Percentiles rank a stretch among this genome's conserved stretches.
These are phyloP conservation scores for Prunus mume DNA, from an alignment of 306 rosid species.

Conservation along the genomic window DNA sequence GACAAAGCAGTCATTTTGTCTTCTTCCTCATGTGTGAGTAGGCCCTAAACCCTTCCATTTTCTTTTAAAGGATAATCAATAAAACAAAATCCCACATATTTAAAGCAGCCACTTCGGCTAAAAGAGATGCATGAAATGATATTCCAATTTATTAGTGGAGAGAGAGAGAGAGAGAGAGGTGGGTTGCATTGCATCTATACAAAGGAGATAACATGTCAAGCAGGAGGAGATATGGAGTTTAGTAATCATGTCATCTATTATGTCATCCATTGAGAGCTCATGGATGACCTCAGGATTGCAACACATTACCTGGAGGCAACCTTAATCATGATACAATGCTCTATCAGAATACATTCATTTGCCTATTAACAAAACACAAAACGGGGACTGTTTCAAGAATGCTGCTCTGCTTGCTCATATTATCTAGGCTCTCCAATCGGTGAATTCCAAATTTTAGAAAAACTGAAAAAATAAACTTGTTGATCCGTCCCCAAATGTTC, in stretches of 20 bases:
- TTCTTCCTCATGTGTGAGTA: too few species aligned
- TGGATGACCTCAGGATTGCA: constrained; percentile 16
- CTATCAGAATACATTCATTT: constrained; percentile 12
- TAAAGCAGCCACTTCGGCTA: not conserved
- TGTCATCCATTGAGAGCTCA: constrained; percentile 1
- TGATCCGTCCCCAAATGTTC: constrained; percentile 87
- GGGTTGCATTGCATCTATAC: not conserved
- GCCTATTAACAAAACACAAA: constrained; percentile 4
- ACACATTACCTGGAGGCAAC: constrained; percentile 17
- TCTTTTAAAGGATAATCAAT: too few species aligned
- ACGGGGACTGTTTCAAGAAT: constrained; percentile 21
- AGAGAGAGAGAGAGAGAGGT: not conserved
- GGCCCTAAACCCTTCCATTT: too few species aligned
- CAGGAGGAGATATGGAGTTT: not conserved
- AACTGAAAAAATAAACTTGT: constrained; percentile 77
- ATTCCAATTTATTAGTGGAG: not conserved
- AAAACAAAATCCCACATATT: not conserved
- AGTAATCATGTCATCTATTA: constrained; percentile 18
- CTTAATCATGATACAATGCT: constrained; percentile 10
- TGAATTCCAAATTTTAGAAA: constrained; percentile 30
- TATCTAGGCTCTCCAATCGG: not conserved
- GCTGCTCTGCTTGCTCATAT: constrained; percentile 20
- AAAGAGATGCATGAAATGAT: not conserved
- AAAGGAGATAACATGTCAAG: constrained; percentile 6
- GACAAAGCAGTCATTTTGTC: too few species aligned